These are phyloP conservation scores for Aspergillus quadricinctus DNA, from an alignment of 2,329 filamentous ascomycete species.

Conservation along the genomic window DNA sequence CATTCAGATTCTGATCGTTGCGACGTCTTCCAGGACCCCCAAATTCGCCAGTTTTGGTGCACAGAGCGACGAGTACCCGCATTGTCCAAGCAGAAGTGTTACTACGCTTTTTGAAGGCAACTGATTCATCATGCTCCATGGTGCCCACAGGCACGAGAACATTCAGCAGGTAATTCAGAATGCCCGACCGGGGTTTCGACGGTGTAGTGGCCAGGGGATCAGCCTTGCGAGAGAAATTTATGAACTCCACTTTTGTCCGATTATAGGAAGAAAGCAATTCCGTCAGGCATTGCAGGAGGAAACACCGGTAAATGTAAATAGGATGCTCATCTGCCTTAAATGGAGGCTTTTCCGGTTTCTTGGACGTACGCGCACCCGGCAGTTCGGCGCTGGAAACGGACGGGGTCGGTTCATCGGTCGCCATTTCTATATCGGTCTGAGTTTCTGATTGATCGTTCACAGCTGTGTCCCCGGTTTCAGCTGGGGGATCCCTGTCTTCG, in stretches of 20 bases:
- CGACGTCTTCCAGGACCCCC: conserved; percentile 55
- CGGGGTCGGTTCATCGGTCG: conserved; percentile 34
- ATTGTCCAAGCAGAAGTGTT: conserved; percentile 84
- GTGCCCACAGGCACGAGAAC: conserved; percentile 66
- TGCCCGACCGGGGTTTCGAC: conserved; percentile 86
- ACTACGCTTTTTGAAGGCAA: conserved; percentile 75
- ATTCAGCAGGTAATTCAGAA: conserved; percentile 89
- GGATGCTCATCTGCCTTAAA: conserved; percentile 94
- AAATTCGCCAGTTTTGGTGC: conserved; percentile 80
- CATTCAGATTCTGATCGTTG: conserved; percentile 32
- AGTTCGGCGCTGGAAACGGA: conserved; percentile 29
- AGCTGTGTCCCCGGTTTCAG: conserved; percentile 25
- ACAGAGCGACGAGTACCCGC: conserved; percentile 78
- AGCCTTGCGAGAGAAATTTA: conserved; percentile 94
- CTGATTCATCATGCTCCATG: conserved; percentile 67
- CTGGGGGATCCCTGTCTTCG: conserved; percentile 68
- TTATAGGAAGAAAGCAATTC: conserved; percentile 91
- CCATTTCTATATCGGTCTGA: conserved; percentile 50
- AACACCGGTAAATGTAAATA: conserved; percentile 94
- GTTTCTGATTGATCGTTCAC: conserved; percentile 29
- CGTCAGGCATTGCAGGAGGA: conserved; percentile 84
- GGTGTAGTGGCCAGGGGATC: conserved; percentile 80
- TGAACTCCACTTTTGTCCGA: conserved; percentile 94
- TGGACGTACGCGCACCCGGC: conserved; percentile 40
- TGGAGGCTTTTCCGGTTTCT: conserved; percentile 64